Evolutionary conservation across 2,329 filamentous ascomycete genomes (phyloP).

Genomic region (Colletotrichum liriopes): DNA sequence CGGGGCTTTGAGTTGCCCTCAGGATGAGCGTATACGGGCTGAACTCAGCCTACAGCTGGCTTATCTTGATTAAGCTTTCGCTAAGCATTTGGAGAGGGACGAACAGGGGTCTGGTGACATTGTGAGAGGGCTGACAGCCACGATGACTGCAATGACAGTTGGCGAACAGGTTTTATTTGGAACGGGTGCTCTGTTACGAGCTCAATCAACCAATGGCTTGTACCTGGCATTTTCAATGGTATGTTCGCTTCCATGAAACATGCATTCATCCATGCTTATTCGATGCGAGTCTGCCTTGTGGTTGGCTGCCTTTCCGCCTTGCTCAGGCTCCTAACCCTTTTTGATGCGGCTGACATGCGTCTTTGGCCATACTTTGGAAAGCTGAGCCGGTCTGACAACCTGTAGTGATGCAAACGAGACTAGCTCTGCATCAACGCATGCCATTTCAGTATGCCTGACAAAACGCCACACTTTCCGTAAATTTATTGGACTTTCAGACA

Average conservation of each 20-base stretch:
- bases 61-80: background rate
- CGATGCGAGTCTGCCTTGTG: constrained; percentile 13
- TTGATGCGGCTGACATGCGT: constrained; percentile 21
- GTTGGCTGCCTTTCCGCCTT: constrained; percentile 11
- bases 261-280: background rate
- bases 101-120: background rate
- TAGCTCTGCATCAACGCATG: background rate
- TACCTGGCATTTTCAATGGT: background rate
- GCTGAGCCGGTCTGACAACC: background rate
- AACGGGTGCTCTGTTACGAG: background rate
- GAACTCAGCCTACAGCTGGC: background rate
- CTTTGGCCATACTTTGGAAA: background rate
- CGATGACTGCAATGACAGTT: background rate
- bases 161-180: background rate
- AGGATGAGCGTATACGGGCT: too few relatives aligned
- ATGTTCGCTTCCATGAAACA: background rate
- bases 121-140: background rate
- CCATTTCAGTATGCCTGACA: background rate
- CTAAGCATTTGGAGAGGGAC: background rate
- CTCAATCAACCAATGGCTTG: background rate
- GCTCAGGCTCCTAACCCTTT: constrained; percentile 10
- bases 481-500: background rate
- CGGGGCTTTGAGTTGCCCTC: too few relatives aligned
- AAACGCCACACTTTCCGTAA: background rate
- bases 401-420: background rate